phyloP scores from a whole-genome alignment of 2,329 filamentous ascomycete genomes.

The Nemania sp. region DNA sequence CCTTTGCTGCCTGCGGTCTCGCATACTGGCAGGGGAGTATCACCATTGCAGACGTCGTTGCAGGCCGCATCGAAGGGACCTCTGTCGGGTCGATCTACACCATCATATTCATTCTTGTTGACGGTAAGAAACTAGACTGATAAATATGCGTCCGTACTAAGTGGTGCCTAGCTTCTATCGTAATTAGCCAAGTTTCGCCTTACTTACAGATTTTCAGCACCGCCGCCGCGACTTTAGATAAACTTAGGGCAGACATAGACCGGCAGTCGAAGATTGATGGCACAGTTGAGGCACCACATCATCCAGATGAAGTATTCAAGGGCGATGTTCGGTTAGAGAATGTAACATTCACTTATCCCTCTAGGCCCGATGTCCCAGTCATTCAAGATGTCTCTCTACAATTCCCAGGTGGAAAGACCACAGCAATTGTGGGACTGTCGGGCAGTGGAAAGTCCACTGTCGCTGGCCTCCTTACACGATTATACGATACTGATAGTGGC shows the following conservation, averaged over 20 bases:
- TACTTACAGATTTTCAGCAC: slow-evolving; percentile 70
- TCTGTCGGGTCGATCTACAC: slow-evolving; percentile 68
- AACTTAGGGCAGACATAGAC: slow-evolving; percentile 67
- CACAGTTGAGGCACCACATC: slow-evolving; percentile 56
- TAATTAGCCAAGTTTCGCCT: slow-evolving; percentile 70
- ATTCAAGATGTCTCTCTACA: slow-evolving; percentile 52
- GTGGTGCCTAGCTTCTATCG: slow-evolving; percentile 60
- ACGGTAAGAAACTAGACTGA: slow-evolving; percentile 55
- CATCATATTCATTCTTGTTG: slow-evolving; percentile 73
- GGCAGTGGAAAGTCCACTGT: slow-evolving; percentile 64
- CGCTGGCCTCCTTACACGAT: slow-evolving; percentile 65
- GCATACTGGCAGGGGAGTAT: slow-evolving; percentile 74
- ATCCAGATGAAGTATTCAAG: slow-evolving; percentile 59
- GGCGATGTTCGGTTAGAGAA: slow-evolving; percentile 54
- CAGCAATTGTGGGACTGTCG: slow-evolving; percentile 63
- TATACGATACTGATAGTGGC: slow-evolving; percentile 68
- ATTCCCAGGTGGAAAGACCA: slow-evolving; percentile 55
- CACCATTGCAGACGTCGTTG: slow-evolving; percentile 55
- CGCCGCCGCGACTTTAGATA: slow-evolving; percentile 65
- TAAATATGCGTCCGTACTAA: slow-evolving; percentile 42
- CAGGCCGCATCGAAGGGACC: slow-evolving; percentile 50
- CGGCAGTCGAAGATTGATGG: slow-evolving; percentile 59
- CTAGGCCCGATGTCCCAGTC: slow-evolving; percentile 52
- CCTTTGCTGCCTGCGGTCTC: slow-evolving; percentile 72
- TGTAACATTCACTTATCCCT: slow-evolving; percentile 55